Conservation (phyloP, 192 early-diverging fungal genomes). For the Podila clonocystis region DNA sequence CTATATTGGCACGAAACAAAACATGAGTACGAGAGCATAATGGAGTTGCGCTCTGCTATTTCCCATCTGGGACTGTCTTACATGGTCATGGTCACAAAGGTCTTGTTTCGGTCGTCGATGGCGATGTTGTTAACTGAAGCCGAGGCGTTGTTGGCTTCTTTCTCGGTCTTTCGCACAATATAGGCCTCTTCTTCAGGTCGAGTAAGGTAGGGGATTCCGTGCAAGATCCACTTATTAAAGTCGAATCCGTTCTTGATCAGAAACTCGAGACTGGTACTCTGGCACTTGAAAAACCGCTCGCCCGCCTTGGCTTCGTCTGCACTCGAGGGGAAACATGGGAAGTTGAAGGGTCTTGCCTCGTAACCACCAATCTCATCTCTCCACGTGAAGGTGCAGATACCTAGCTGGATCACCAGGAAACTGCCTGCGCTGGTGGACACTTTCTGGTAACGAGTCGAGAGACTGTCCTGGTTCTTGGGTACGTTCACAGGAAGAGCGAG, state of each 20-base stretch:
- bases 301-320: constrained; percentile 55
- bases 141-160: constrained; percentile 10
- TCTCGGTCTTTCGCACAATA: constrained; percentile 18
- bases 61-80: constrained; percentile 12
- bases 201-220: constrained; percentile 82
- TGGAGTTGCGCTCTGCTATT: not conserved
- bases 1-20: not conserved
- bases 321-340: constrained; percentile 83
- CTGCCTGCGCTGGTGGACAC: constrained; percentile 30
- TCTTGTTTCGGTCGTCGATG: constrained; percentile 62
- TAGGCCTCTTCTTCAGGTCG: constrained; percentile 62
- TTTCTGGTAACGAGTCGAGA: constrained; percentile 30
- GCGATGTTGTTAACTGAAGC: constrained; percentile 38
- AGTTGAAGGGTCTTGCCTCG: constrained; percentile 86
- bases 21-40: not conserved
- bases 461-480: constrained; percentile 28
- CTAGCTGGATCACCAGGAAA: constrained; percentile 80
- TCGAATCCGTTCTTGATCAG: constrained; percentile 82
- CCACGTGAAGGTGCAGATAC: constrained; percentile 87
- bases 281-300: constrained; percentile 60
- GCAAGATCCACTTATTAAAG: constrained; percentile 87
- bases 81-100: constrained; percentile 59
- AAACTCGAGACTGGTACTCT: constrained; percentile 75
- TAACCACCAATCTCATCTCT: constrained; percentile 61
- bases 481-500: constrained; percentile 24